These are phyloP conservation scores for Pseudogymnoascus sp. DNA, from an alignment of 2,329 filamentous ascomycete species.

Conservation along the genomic window DNA sequence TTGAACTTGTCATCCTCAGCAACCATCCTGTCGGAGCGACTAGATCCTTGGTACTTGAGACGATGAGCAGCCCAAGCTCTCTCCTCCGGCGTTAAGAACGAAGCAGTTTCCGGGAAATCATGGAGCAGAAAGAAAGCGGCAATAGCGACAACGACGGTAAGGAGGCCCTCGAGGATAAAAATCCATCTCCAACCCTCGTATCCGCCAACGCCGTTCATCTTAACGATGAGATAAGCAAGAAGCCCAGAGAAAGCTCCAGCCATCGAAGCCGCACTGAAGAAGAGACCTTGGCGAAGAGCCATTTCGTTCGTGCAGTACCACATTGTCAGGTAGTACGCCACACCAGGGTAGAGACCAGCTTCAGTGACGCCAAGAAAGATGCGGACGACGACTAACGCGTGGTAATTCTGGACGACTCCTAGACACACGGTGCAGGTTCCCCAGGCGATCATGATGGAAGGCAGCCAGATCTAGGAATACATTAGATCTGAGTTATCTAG, in stretches of 20 bases:
- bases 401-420: conserved; percentile 60
- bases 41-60: conserved; percentile 24
- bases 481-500: conserved; percentile 9
- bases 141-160: conserved; percentile 33
- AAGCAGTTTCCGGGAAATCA: conserved; percentile 37
- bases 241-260: conserved; percentile 40
- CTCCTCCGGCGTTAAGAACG: conserved; percentile 35
- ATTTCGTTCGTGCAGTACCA: conserved; percentile 51
- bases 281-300: conserved; percentile 36
- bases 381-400: conserved; percentile 43
- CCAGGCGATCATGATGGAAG: conserved; percentile 34
- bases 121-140: conserved; percentile 39
- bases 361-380: conserved; percentile 22
- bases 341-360: conserved; percentile 28
- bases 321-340: conserved; percentile 44
- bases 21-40: conserved; percentile 17
- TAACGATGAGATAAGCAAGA: conserved; percentile 38
- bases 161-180: conserved; percentile 44
- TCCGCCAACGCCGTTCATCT: conserved; percentile 40
- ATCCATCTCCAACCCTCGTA: conserved; percentile 46
- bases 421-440: conserved; percentile 51
- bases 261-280: conserved; percentile 32
- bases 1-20: conserved; percentile 24
- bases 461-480: conserved; percentile 45
- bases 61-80: conserved; percentile 21